Conservation (phyloP, 441 rosid species). For the Eugenia klotzschiana region DNA sequence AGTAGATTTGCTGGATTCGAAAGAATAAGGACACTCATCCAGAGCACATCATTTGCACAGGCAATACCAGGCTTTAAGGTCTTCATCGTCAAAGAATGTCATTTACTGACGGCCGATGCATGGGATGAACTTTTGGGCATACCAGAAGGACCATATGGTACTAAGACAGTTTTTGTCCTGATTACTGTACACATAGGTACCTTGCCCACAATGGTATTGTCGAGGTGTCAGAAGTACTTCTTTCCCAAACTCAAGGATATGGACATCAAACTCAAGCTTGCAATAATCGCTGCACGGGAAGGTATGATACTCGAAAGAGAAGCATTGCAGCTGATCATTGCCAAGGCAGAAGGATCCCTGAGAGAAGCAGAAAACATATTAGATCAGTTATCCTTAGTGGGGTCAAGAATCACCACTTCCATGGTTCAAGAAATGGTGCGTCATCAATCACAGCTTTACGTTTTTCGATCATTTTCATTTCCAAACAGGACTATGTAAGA, state of each 20-base stretch:
- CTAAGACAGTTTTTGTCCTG: conserved; percentile 6
- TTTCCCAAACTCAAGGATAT: conserved; percentile 13
- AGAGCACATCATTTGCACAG: conserved; percentile 12
- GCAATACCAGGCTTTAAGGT: conserved; percentile 12
- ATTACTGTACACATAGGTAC: neutral
- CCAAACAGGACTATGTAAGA: neutral
- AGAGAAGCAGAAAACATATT: conserved; percentile 18
- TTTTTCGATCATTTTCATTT: neutral
- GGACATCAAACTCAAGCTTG: conserved; percentile 9
- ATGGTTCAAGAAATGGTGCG: conserved; percentile 15
- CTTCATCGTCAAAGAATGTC: conserved; percentile 17
- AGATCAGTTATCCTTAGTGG: conserved; percentile 15
- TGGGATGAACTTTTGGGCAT: conserved; percentile 15
- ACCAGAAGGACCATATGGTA: conserved; percentile 1
- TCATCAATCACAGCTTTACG: neutral
- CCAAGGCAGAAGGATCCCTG: conserved; percentile 15
- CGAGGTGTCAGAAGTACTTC: conserved; percentile 15
- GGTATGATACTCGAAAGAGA: conserved; percentile 6
- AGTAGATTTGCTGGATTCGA: conserved; percentile 10
- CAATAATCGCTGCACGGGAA: conserved; percentile 1
- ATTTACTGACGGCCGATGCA: conserved; percentile 8
- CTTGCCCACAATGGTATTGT: conserved; percentile 3
- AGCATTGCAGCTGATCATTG: conserved; percentile 13
- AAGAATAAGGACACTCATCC: conserved; percentile 13
- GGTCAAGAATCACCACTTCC: conserved; percentile 8